phyloP scores from a whole-genome alignment of 257 asterid species.

The Gardenia jasminoides region DNA sequence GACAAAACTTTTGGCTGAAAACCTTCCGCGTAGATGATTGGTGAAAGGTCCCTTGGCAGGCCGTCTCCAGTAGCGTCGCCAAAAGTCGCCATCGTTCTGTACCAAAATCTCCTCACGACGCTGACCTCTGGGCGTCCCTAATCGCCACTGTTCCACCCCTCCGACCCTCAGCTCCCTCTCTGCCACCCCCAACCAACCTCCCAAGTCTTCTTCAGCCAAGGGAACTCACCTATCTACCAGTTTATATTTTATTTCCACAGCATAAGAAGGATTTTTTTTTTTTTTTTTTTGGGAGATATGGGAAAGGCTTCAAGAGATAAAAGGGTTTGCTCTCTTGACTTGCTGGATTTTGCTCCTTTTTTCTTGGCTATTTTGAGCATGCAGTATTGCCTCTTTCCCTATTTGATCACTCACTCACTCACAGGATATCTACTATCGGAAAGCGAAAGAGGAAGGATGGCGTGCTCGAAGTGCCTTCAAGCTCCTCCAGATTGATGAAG shows the following conservation, averaged over 20 bases:
- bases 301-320: conserved; percentile 98
- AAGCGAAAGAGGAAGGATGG: conserved; percentile 99
- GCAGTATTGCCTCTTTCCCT: neutral
- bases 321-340: conserved; percentile 34
- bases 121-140: neutral
- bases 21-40: too few relatives aligned
- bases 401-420: conserved; percentile 11
- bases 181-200: too few relatives aligned
- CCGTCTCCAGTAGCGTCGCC: too few relatives aligned
- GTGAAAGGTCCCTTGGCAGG: too few relatives aligned
- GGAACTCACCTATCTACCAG: too few relatives aligned
- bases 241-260: neutral
- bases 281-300: conserved; percentile 27
- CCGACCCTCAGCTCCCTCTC: neutral
- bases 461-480: conserved; percentile 99
- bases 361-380: neutral
- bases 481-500: conserved; percentile 96
- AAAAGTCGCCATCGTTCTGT: too few relatives aligned
- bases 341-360: neutral
- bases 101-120: too few relatives aligned
- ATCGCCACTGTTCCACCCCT: neutral
- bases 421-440: conserved; percentile 93
- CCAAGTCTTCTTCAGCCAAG: too few relatives aligned
- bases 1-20: too few relatives aligned
- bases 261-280: too few relatives aligned